Evolutionary conservation across 2,329 filamentous ascomycete genomes (phyloP), one percentile per base, ranked within the genome.

Genomic region (Ophioceras dolichostomum): DNA sequence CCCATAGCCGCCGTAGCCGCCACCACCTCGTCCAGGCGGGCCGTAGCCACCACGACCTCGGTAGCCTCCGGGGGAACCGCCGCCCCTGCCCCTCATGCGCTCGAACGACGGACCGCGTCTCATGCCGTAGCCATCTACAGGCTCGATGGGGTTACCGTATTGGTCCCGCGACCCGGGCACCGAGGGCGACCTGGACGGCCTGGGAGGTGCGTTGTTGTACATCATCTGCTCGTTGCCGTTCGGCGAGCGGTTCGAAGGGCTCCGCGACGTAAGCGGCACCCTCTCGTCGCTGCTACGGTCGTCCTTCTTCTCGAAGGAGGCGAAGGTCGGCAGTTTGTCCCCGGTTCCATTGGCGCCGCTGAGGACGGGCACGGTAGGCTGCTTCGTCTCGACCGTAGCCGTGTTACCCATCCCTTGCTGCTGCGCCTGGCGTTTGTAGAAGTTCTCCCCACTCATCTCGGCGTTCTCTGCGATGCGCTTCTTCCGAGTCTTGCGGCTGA

Each of bases 371-470:
- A 77, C 60, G 16, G 74, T 75, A 7, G 77, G 72, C 43, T 80
- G 70, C 14, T 43, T 36, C 10, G 18, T 12, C 34, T 36, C 34
- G 9, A 26, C 9, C 9, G 27, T 7, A 18, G 18, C 6, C 12
- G 27, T 22, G 17, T n/a, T 21, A n/a, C 8, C 21, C 2, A 18
- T 9, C 2, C 16, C 6, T 5, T 14, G 29, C 10, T 6, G 13
- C 43, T 74, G 68, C 27, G 64, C 69, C 57, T 81, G 75, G 41
- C 79, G 71, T 50, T 79, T 82, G 59, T 93, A 95, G 56, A 82
- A 95, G 53, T 88, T 91, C 50, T 91, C 79, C 20, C 89, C 89
- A 55, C 84, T 96, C 88, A 96, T 96, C 55, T 96, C 88, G 7
- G 88, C 85, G 54, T 96, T 94, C 57, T 93, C 83, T 3, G 79